These are phyloP conservation scores for Bassia scoparia DNA, from an alignment of 148 eudicot genomes.

Conservation along the genomic window DNA sequence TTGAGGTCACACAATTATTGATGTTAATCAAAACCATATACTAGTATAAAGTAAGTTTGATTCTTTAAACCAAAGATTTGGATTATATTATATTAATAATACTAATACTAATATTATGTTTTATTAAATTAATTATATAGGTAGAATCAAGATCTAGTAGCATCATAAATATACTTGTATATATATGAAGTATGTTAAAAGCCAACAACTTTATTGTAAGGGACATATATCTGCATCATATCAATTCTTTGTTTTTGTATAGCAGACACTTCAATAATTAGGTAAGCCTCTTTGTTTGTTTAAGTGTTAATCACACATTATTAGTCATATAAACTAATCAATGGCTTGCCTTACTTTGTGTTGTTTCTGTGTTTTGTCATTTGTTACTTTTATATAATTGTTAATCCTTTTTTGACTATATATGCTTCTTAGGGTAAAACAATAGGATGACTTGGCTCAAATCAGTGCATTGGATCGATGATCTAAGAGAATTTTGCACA, in stretches of 20 bases:
- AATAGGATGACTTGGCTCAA: too few species aligned
- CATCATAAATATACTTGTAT: not conserved
- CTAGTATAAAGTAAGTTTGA: slow-evolving; percentile 11
- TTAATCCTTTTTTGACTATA: too few species aligned
- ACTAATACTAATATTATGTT: too few species aligned
- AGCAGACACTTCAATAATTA: not conserved
- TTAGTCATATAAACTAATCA: not conserved
- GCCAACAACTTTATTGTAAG: slow-evolving; percentile 9
- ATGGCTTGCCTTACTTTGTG: not conserved
- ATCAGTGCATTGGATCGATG: too few species aligned
- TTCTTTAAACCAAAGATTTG: slow-evolving; percentile 10
- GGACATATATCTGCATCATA: slow-evolving; percentile 2
- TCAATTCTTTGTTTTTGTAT: not conserved
- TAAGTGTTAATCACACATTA: not conserved
- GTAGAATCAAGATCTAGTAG: slow-evolving; percentile 11
- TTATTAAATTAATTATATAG: too few species aligned
- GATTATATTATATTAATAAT: too few species aligned
- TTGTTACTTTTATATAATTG: not conserved
- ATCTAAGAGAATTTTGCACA: too few species aligned
- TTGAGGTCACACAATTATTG: slow-evolving; percentile 17
- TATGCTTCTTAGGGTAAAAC: too few species aligned
- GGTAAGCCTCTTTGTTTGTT: not conserved
- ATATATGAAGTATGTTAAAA: slow-evolving; percentile 1
- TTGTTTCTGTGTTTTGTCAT: not conserved
- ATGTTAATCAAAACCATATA: not conserved